Percentiles rank a stretch among this genome's conserved stretches.
These are phyloP conservation scores for Pythium diclinum DNA, from an alignment of 352 stramenopile species.

Conservation along the genomic window DNA sequence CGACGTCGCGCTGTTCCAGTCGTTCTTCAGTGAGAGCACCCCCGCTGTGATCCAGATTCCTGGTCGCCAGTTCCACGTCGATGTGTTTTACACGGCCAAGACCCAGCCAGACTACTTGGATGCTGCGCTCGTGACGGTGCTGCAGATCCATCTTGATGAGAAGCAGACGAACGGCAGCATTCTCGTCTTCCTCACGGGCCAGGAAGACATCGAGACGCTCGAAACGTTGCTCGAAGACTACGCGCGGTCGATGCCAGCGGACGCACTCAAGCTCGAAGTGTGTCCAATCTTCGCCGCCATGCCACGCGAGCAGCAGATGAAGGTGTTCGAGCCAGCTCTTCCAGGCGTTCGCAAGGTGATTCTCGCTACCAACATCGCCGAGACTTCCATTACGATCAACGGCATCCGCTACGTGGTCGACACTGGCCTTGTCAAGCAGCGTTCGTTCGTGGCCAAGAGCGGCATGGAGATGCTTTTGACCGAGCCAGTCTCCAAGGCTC, in stretches of 20 bases:
- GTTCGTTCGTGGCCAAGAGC: slow-evolving; percentile 82
- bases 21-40: slow-evolving; percentile 90
- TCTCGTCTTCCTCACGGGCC: not conserved
- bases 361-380: slow-evolving; percentile 94
- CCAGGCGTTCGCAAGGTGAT: slow-evolving; percentile 91
- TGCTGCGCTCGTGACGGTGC: slow-evolving; percentile 77
- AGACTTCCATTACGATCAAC: slow-evolving; percentile 99
- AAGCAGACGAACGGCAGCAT: slow-evolving; percentile 36
- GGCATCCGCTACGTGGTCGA: slow-evolving; percentile 91
- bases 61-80: slow-evolving; percentile 86
- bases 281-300: slow-evolving; percentile 96
- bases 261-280: slow-evolving; percentile 79
- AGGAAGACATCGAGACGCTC: slow-evolving; percentile 94
- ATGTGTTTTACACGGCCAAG: slow-evolving; percentile 88
- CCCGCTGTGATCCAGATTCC: slow-evolving; percentile 85
- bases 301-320: slow-evolving; percentile 93
- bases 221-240: slow-evolving; percentile 86
- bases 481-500: slow-evolving; percentile 85
- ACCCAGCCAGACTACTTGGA: slow-evolving; percentile 90
- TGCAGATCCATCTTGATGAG: slow-evolving; percentile 91
- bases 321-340: slow-evolving; percentile 88
- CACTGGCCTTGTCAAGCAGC: slow-evolving; percentile 86
- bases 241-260: slow-evolving; percentile 57
- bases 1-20: slow-evolving; percentile 91
- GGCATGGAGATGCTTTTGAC: slow-evolving; percentile 89